Evolutionary conservation across 352 stramenopile genomes (phyloP).

Genomic region (Thraustochytrium sp.): DNA sequence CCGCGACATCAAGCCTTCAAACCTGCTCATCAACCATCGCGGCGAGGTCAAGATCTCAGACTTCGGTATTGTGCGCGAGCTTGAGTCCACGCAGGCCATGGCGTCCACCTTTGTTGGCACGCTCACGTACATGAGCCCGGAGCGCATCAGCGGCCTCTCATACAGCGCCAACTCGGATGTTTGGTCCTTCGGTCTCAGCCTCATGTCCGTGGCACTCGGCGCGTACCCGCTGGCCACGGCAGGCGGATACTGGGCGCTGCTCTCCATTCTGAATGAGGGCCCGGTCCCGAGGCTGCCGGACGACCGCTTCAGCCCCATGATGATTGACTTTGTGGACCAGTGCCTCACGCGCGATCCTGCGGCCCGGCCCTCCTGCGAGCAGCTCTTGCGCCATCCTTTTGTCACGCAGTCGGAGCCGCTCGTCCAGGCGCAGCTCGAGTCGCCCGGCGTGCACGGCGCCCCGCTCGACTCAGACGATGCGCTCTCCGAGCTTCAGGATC

Average conservation of each 20-base stretch:
- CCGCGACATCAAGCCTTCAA: conserved; percentile 87
- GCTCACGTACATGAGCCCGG: conserved; percentile 88
- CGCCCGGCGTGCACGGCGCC: too few species aligned
- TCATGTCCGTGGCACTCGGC: conserved; percentile 76
- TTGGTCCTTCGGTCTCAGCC: conserved; percentile 50
- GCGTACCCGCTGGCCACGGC: conserved; percentile 57
- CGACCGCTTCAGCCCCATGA: neutral
- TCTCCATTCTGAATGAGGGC: conserved; percentile 18
- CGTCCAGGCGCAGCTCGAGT: neutral
- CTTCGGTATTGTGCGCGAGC: conserved; percentile 52
- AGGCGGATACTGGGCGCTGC: conserved; percentile 30
- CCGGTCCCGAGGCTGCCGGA: conserved; percentile 7
- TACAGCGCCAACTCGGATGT: conserved; percentile 61
- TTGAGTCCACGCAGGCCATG: conserved; percentile 43
- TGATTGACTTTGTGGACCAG: conserved; percentile 27
- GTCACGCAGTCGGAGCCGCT: neutral
- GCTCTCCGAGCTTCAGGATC: too few species aligned
- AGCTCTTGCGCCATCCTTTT: conserved; percentile 17
- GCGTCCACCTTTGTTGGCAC: conserved; percentile 87
- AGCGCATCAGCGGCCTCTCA: conserved; percentile 73
- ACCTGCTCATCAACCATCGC: conserved; percentile 79
- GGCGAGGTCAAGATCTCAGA: conserved; percentile 72
- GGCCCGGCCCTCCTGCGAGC: neutral
- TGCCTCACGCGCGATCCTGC: neutral
- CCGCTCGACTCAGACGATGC: too few species aligned